Percentiles rank a stretch among this genome's conserved stretches.
Evolutionary conservation across 768 basidiomycete genomes (phyloP).

Genomic region (Sporobolomyces phaffii): DNA sequence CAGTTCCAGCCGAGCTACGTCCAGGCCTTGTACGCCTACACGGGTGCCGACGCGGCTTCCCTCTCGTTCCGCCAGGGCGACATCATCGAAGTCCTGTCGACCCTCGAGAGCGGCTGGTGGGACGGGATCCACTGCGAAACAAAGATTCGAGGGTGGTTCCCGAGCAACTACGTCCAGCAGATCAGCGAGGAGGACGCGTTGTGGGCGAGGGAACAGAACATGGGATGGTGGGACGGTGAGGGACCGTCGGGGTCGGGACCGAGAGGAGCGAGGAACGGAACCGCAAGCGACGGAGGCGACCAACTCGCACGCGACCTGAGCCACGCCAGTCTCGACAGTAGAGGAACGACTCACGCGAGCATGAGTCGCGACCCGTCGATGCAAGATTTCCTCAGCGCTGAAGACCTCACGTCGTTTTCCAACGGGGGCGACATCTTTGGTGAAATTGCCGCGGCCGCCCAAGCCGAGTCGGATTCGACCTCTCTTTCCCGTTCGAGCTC

Average conservation of each 20-base stretch:
- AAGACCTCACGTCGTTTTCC: constrained; percentile 35
- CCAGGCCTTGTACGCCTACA: constrained; percentile 82
- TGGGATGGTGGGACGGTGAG: constrained; percentile 18
- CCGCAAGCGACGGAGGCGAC: not conserved
- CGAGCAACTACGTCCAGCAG: constrained; percentile 81
- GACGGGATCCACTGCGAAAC: constrained; percentile 69
- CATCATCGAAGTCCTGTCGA: constrained; percentile 86
- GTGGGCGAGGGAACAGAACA: constrained; percentile 14
- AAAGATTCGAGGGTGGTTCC: constrained; percentile 92
- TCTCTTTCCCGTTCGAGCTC: not conserved
- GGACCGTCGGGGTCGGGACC: not conserved
- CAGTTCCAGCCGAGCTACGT: constrained; percentile 58
- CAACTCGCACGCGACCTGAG: not conserved
- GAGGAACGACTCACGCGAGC: not conserved
- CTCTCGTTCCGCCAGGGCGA: constrained; percentile 80
- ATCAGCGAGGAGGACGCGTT: constrained; percentile 71
- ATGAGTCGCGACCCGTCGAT: constrained; percentile 12
- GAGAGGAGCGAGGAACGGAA: not conserved
- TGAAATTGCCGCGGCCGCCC: constrained; percentile 42
- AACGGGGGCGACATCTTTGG: constrained; percentile 41
- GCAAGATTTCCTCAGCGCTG: constrained; percentile 22
- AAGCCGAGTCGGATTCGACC: not conserved
- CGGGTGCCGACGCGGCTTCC: constrained; percentile 66
- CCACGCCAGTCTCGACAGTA: constrained; percentile 1
- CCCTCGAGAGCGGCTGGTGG: constrained; percentile 95